Evolutionary conservation across 257 asterid genomes (phyloP), one percentile per base, ranked within the genome.

Genomic region (Linaria vulgaris): DNA sequence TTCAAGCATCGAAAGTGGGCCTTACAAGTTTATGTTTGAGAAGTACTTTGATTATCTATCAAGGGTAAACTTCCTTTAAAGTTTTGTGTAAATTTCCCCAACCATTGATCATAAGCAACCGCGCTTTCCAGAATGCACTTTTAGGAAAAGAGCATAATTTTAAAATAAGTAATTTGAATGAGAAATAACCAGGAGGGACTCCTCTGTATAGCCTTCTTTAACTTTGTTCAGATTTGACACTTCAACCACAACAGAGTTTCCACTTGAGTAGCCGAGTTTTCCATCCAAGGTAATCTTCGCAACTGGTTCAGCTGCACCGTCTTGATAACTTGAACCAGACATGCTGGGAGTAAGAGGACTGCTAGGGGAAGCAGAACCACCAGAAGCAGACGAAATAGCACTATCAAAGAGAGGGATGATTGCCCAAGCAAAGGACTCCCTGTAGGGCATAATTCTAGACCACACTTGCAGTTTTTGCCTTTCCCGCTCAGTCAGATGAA

Each of bases 371-470:
- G 95, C 81, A 78, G 95, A 78, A 57, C 96, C 99, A 45, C 82
- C 95, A 64, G 94, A 79, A 72, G 88, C 76, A 77, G 94, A 80
- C 69, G 80, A 61, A 76, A 76, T 68, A 63, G 88, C 87, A 74
- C 96, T 79, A 74, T 94, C 99, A 73, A 94, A 94, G 61, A 94
- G 97, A 14, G 99, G 97, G 70, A 94, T 83, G 61, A 94, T 85
- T 64, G 96, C 97, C 97, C 96, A 94, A 44, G 99, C 84, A 83
- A 94, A 94, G 56, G 99, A 76, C 81, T 94, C 99, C 71, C 85
- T 79, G 69, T 90, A 79, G 56, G 99, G 96, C 99, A 94, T 94
- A 76, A 94, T 77, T 73, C 91, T 88, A 57, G 97, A 87, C 99
- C 99, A 94, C 54, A 90, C 94, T 87, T 94, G 99, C 72, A 94